Conservation (phyloP, 805 yeast genomes). For the Cyberlindnera subsufficiens region DNA sequence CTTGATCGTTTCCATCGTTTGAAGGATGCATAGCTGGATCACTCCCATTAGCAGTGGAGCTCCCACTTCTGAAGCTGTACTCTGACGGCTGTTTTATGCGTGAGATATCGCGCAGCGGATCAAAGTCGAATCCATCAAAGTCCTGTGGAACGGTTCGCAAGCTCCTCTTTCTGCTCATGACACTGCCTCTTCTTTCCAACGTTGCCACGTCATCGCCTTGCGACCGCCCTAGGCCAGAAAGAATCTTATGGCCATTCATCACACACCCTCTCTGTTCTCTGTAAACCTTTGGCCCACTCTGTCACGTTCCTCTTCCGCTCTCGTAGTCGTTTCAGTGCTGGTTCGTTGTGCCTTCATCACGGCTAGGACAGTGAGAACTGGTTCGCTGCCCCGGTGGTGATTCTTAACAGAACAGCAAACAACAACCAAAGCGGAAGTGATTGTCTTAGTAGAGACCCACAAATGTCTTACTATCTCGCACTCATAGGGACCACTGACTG, state of each 20-base stretch:
- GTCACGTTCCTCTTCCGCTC: no score
- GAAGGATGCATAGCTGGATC: not conserved
- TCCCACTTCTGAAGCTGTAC: slow-evolving; percentile 6
- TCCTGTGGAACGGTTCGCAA: no score
- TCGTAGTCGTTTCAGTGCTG: no score
- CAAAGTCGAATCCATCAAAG: slow-evolving; percentile 21
- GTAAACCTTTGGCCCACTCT: no score
- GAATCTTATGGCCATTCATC: not conserved
- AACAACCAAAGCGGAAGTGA: not conserved
- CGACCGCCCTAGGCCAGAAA: not conserved
- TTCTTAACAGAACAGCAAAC: no score
- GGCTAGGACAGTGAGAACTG: no score
- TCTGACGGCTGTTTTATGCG: not conserved
- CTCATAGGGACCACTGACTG: slow-evolving; percentile 82
- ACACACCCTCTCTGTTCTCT: no score
- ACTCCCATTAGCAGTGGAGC: slow-evolving; percentile 1
- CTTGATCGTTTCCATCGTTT: slow-evolving; percentile 3
- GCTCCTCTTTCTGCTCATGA: no score
- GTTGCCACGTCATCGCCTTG: not conserved
- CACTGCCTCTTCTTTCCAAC: no score
- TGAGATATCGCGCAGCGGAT: slow-evolving; percentile 8
- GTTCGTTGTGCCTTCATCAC: no score
- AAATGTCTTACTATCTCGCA: slow-evolving; percentile 81
- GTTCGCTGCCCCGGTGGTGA: no score
- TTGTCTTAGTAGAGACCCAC: not conserved